Evolutionary conservation across 2,329 filamentous ascomycete species (phyloP).

Genomic region (Calonectria pseudoreteaudii): DNA sequence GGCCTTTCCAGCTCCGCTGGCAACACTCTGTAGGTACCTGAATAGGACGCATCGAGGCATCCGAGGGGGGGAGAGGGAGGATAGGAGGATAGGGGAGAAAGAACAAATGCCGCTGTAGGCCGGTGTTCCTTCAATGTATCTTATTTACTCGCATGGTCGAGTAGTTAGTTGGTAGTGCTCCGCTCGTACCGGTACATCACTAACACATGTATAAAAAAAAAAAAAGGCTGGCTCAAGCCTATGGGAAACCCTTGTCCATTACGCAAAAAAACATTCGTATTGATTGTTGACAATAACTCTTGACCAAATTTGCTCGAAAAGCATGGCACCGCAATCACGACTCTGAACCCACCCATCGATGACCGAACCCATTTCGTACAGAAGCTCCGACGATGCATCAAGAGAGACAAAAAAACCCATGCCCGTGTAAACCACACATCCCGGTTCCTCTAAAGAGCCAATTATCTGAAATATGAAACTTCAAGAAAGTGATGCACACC

Average conservation of each 20-base stretch:
- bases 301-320: neutral
- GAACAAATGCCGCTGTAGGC: neutral
- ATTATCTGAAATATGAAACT: conserved; percentile 21
- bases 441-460: conserved; percentile 6
- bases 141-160: conserved; percentile 12
- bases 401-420: conserved; percentile 10
- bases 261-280: neutral
- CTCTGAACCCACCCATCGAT: conserved; percentile 26
- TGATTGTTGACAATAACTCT: neutral
- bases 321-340: conserved; percentile 5
- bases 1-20: conserved; percentile 58
- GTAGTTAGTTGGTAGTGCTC: neutral
- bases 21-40: conserved; percentile 52
- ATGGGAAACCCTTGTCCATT: neutral
- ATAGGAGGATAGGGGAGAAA: neutral
- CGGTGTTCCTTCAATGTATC: conserved; percentile 19
- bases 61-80: neutral
- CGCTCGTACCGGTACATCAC: conserved; percentile 4
- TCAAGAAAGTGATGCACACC: conserved; percentile 23
- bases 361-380: neutral
- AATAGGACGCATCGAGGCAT: neutral
- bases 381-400: neutral
- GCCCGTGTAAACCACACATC: neutral
- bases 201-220: conserved; percentile 2
- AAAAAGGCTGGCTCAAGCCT: neutral